Evolutionary conservation across 2,329 filamentous ascomycete species (phyloP).

Genomic region (Thyridium curvatum): DNA sequence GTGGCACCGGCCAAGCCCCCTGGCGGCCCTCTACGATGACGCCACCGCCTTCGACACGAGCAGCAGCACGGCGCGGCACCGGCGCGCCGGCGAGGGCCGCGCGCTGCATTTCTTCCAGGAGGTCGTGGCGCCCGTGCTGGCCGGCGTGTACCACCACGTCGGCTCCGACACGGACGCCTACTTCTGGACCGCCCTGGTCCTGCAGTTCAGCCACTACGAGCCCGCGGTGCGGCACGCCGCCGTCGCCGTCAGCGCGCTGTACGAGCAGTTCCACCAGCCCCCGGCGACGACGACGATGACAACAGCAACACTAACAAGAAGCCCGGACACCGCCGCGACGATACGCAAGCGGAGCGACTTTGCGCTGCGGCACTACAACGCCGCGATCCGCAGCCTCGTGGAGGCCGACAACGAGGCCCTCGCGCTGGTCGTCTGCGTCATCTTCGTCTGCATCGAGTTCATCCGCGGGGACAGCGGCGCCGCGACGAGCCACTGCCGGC

Average conservation of each 20-base stretch:
- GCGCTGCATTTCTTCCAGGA: constrained; percentile 30
- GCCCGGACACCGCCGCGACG: too few species aligned
- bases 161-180: constrained; percentile 24
- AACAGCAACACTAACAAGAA: too few species aligned
- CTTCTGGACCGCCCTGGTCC: constrained; percentile 38
- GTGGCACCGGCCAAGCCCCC: constrained; percentile 6
- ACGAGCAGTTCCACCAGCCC: constrained; percentile 24
- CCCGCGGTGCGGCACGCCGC: constrained; percentile 42
- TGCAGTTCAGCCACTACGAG: constrained; percentile 36
- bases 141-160: constrained; percentile 14
- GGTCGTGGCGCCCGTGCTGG: constrained; percentile 30
- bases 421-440: constrained; percentile 37
- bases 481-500: constrained; percentile 26
- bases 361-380: constrained; percentile 39
- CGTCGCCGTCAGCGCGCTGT: constrained; percentile 41
- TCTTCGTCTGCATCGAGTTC: constrained; percentile 44
- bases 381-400: constrained; percentile 35
- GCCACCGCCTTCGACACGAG: too few species aligned
- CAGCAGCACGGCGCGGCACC: constrained; percentile 12
- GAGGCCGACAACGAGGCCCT: constrained; percentile 26
- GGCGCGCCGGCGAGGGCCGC: constrained; percentile 17
- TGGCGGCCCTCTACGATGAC: constrained; percentile 14
- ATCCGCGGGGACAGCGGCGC: constrained; percentile 33
- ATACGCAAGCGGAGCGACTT: constrained; percentile 19
- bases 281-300: constrained; percentile 13